Evolutionary conservation across 257 asterid genomes (phyloP).

Genomic region (Solanum peruvianum): DNA sequence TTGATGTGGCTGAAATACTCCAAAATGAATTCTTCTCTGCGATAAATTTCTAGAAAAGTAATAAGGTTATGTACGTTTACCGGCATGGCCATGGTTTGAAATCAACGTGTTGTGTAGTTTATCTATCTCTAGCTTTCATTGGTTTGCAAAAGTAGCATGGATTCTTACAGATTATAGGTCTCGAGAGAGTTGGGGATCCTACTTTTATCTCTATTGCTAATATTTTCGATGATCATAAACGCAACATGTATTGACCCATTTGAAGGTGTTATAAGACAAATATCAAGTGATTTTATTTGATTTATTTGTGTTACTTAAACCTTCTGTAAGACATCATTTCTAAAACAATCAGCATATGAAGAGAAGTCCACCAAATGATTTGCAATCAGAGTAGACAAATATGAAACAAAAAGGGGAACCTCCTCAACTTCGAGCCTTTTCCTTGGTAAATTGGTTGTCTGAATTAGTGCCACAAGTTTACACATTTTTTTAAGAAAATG

Average conservation of each 20-base stretch:
- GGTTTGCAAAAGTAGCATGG: neutral
- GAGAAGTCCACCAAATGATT: no score
- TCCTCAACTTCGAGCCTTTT: neutral
- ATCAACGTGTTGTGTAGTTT: neutral
- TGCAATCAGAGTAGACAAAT: neutral
- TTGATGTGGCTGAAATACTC: no score
- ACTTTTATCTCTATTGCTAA: neutral
- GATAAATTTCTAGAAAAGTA: neutral
- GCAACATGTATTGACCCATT: no score
- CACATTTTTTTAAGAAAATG: neutral
- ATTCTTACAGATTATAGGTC: neutral
- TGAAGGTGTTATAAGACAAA: neutral
- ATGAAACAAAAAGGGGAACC: neutral
- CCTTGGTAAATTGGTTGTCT: conserved; percentile 1
- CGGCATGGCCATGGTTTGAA: neutral
- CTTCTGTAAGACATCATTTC: neutral
- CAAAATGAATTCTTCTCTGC: no score
- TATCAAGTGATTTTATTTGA: neutral
- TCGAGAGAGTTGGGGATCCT: no score
- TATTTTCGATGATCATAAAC: neutral
- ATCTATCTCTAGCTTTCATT: neutral
- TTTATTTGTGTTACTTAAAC: neutral
- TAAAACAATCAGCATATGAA: no score
- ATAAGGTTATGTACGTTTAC: neutral
- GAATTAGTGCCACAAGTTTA: conserved; percentile 1